Percentiles rank a stretch among this genome's conserved stretches.
Evolutionary conservation across 2,329 filamentous ascomycete genomes (phyloP).

Genomic region (Diplocarpon mali): DNA sequence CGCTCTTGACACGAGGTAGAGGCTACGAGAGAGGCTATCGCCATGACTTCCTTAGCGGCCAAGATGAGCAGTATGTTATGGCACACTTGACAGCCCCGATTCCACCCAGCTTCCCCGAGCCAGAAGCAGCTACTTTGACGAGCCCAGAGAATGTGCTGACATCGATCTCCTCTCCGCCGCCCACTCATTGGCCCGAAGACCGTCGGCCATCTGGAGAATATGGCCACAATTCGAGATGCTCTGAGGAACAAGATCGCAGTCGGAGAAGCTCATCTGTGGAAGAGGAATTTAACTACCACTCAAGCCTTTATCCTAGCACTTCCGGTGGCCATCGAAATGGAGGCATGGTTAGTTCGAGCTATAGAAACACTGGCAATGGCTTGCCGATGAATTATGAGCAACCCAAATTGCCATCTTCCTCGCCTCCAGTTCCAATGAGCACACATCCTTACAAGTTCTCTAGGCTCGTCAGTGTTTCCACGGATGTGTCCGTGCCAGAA

Average conservation of each 20-base stretch:
- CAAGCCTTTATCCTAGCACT: neutral
- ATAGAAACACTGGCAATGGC: neutral
- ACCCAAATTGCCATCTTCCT: neutral
- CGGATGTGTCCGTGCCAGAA: slow-evolving; percentile 11
- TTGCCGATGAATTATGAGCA: neutral
- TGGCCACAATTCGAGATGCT: neutral
- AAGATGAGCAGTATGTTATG: neutral
- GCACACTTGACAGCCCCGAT: neutral
- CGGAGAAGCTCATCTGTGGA: neutral
- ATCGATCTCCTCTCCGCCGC: slow-evolving; percentile 1
- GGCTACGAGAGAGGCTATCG: neutral
- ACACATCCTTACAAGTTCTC: slow-evolving; percentile 6
- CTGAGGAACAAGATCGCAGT: neutral
- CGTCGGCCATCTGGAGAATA: neutral
- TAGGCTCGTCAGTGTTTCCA: slow-evolving; percentile 1
- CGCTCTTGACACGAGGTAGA: slow-evolving; percentile 1
- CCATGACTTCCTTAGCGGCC: neutral
- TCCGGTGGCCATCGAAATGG: neutral
- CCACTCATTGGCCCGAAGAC: slow-evolving; percentile 1
- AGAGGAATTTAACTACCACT: slow-evolving; percentile 1
- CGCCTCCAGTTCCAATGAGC: neutral
- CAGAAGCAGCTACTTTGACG: neutral
- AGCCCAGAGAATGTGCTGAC: slow-evolving; percentile 1
- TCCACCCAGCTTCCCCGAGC: neutral
- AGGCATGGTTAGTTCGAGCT: neutral